A percentile compares a stretch with the other conserved stretches of the same genome.
Conservation (phyloP, 768 basidiomycete species). For the Auricularia sp. region DNA sequence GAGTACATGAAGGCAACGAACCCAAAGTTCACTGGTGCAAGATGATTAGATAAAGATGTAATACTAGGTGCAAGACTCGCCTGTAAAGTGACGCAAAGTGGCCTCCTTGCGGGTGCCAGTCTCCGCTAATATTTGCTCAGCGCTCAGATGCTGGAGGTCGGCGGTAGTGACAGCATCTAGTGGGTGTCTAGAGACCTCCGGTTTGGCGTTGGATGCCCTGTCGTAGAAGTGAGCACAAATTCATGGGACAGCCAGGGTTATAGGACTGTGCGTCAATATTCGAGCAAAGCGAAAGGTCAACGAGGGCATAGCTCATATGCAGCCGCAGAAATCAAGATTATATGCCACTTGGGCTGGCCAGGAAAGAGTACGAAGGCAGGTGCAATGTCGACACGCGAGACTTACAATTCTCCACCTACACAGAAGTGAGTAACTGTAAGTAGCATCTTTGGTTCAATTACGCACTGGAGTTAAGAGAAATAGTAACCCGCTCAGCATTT, state of each 20-base stretch:
- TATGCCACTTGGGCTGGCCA: no score
- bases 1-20: slow-evolving; percentile 10
- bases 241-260: not conserved
- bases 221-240: not conserved
- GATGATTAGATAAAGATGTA: slow-evolving; percentile 4
- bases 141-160: slow-evolving; percentile 72
- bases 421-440: not conserved
- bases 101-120: slow-evolving; percentile 59
- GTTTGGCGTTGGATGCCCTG: not conserved
- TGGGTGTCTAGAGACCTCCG: not conserved
- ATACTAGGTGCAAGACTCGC: slow-evolving; percentile 32
- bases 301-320: no score
- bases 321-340: no score
- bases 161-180: slow-evolving; percentile 64
- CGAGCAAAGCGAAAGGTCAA: no score
- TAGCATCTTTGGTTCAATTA: not conserved
- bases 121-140: slow-evolving; percentile 72
- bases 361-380: no score
- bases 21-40: slow-evolving; percentile 80
- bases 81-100: slow-evolving; percentile 89
- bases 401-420: no score
- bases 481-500: not conserved
- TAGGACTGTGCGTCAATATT: no score
- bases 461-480: not conserved
- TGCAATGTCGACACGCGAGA: no score